Evolutionary conservation across 2,329 filamentous ascomycete species (phyloP).

Genomic region (Mycocentrospora acerina): DNA sequence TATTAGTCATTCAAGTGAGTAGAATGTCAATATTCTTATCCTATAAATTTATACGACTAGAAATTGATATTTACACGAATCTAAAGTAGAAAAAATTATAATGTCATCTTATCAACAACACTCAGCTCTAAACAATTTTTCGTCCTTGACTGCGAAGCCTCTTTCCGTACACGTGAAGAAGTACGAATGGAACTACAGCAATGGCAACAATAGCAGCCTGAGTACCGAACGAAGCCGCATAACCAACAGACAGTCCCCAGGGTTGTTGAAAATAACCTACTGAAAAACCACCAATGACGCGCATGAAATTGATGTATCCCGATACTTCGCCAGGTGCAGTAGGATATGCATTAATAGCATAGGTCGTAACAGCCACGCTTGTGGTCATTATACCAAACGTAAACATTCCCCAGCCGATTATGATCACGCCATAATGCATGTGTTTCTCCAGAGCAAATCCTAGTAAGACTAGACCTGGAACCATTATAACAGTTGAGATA

Average conservation of each 20-base stretch:
- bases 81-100: too few species aligned
- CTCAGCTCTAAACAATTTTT: too few species aligned
- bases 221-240: slow-evolving; percentile 25
- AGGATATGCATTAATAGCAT: slow-evolving; percentile 31
- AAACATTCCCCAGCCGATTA: slow-evolving; percentile 29
- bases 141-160: too few species aligned
- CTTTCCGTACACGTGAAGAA: too few species aligned
- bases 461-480: slow-evolving; percentile 28
- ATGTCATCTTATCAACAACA: too few species aligned
- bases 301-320: slow-evolving; percentile 31
- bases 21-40: too few species aligned
- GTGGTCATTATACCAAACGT: slow-evolving; percentile 23
- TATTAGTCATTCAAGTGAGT: too few species aligned
- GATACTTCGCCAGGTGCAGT: slow-evolving; percentile 22
- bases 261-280: slow-evolving; percentile 32
- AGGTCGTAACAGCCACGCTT: slow-evolving; percentile 29
- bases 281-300: slow-evolving; percentile 28
- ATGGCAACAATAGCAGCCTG: slow-evolving; percentile 30
- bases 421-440: slow-evolving; percentile 9
- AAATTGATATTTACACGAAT: too few species aligned
- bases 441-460: slow-evolving; percentile 28
- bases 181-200: too few species aligned
- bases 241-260: slow-evolving; percentile 24
- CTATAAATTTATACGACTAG: too few species aligned
- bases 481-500: slow-evolving; percentile 22